Percentiles rank a stretch among this genome's conserved stretches.
Conservation (phyloP, 495 filamentous ascomycete species). For the Parathielavia appendiculata region DNA sequence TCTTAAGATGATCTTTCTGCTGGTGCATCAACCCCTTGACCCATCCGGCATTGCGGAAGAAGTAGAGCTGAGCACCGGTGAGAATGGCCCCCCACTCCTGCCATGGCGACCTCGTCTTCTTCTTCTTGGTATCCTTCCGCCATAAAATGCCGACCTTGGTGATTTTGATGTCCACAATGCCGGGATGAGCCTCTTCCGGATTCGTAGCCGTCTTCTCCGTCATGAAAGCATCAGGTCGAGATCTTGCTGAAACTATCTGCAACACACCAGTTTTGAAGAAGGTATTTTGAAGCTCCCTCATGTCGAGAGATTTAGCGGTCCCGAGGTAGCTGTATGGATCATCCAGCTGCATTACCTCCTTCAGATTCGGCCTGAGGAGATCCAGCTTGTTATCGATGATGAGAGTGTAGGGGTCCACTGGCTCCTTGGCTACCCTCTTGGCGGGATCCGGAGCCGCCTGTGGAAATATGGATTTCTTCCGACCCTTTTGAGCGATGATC, state of each 20-base stretch:
- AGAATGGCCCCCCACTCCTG: slow-evolving; percentile 97
- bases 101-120: slow-evolving; percentile 92
- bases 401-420: slow-evolving; percentile 89
- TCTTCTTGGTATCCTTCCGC: slow-evolving; percentile 93
- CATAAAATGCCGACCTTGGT: slow-evolving; percentile 94
- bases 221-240: slow-evolving; percentile 92
- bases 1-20: slow-evolving; percentile 69
- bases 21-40: slow-evolving; percentile 87
- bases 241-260: slow-evolving; percentile 89
- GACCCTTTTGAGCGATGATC: slow-evolving; percentile 60
- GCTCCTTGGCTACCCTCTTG: slow-evolving; percentile 65
- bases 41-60: slow-evolving; percentile 91
- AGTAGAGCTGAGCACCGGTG: slow-evolving; percentile 90
- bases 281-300: slow-evolving; percentile 71
- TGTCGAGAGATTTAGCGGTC: slow-evolving; percentile 65
- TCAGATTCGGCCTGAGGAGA: slow-evolving; percentile 72
- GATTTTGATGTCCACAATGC: slow-evolving; percentile 94
- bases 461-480: slow-evolving; percentile 68
- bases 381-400: slow-evolving; percentile 88
- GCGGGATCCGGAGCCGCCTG: slow-evolving; percentile 58
- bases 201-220: slow-evolving; percentile 75
- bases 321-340: slow-evolving; percentile 88
- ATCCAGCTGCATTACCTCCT: slow-evolving; percentile 85
- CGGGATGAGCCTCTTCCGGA: slow-evolving; percentile 80
- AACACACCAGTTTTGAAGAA: slow-evolving; percentile 87